Percentiles rank a stretch among this genome's conserved stretches.
These are phyloP conservation scores for Apiospora saccharicola DNA, from an alignment of 2,329 filamentous ascomycete species.

Conservation along the genomic window DNA sequence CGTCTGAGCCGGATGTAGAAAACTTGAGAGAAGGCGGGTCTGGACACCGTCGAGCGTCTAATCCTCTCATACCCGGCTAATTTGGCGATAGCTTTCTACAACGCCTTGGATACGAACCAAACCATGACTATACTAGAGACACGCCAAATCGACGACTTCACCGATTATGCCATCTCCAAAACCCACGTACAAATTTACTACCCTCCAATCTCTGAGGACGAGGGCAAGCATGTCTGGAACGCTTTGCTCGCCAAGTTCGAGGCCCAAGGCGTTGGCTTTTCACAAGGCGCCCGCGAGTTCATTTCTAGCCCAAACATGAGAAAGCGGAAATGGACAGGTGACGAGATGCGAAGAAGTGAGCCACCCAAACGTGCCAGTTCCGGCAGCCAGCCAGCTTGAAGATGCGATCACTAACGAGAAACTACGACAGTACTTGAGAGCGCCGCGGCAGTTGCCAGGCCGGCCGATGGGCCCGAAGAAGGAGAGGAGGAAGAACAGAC, in stretches of 20 bases:
- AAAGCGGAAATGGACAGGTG: neutral
- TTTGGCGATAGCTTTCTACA: neutral
- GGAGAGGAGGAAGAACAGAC: too few species aligned
- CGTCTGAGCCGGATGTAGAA: neutral
- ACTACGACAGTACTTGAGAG: too few species aligned
- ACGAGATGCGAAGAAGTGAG: neutral
- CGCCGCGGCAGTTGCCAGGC: too few species aligned
- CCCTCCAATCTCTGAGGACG: neutral
- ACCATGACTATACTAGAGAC: neutral
- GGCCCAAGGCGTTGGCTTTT: neutral
- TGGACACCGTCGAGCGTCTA: neutral
- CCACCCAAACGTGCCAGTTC: too few species aligned
- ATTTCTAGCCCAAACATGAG: neutral
- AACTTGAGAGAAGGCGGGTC: neutral
- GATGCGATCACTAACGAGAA: too few species aligned
- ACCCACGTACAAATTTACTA: neutral
- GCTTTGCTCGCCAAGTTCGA: neutral
- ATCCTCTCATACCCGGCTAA: neutral
- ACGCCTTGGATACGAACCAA: neutral
- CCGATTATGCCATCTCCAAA: neutral
- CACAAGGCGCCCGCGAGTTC: neutral
- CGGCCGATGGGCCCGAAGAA: too few species aligned
- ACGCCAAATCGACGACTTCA: neutral
- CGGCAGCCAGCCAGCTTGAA: too few species aligned
- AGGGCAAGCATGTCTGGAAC: neutral